A percentile compares a stretch with the other conserved stretches of the same genome.
phyloP scores from a whole-genome alignment of 805 yeast species.

The Myxozyma vanderwaltii region DNA sequence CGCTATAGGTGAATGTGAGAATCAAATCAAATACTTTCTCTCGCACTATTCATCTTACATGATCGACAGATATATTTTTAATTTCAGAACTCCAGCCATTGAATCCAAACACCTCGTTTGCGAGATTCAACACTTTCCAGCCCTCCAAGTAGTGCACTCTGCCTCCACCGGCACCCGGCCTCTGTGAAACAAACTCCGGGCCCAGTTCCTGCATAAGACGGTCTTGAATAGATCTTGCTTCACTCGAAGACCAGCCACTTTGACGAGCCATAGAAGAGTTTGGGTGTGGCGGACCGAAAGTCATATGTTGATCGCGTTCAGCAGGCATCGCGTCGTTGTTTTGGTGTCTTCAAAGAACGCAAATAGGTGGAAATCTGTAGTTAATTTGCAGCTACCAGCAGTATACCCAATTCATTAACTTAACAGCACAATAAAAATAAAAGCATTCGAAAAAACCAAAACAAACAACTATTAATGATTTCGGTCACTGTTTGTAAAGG shows the following conservation, averaged over 20 bases:
- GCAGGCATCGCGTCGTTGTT: slow-evolving; percentile 19
- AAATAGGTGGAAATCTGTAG: too few relatives aligned
- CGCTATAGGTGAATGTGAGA: background rate
- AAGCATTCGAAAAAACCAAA: too few relatives aligned
- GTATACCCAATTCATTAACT: background rate
- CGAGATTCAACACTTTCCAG: slow-evolving; percentile 68
- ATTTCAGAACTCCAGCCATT: slow-evolving; percentile 78
- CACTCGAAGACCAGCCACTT: slow-evolving; percentile 28
- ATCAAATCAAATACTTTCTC: too few relatives aligned
- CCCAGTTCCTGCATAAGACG: slow-evolving; percentile 50
- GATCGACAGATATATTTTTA: slow-evolving; percentile 59
- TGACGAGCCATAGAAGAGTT: slow-evolving; percentile 1
- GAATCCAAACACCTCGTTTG: slow-evolving; percentile 76
- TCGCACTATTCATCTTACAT: slow-evolving; percentile 43
- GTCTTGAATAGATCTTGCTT: slow-evolving; percentile 34
- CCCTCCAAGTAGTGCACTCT: slow-evolving; percentile 69
- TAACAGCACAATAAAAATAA: background rate
- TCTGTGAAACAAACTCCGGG: slow-evolving; percentile 60
- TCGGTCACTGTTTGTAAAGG: background rate
- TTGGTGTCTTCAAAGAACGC: background rate
- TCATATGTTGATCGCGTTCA: slow-evolving; percentile 27
- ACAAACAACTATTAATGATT: background rate
- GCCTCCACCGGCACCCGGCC: slow-evolving; percentile 61
- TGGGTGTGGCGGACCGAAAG: slow-evolving; percentile 11
- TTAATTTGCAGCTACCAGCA: too few relatives aligned